Conservation (phyloP, 2,329 filamentous ascomycete species). For the Fusarium pseudograminearum region DNA sequence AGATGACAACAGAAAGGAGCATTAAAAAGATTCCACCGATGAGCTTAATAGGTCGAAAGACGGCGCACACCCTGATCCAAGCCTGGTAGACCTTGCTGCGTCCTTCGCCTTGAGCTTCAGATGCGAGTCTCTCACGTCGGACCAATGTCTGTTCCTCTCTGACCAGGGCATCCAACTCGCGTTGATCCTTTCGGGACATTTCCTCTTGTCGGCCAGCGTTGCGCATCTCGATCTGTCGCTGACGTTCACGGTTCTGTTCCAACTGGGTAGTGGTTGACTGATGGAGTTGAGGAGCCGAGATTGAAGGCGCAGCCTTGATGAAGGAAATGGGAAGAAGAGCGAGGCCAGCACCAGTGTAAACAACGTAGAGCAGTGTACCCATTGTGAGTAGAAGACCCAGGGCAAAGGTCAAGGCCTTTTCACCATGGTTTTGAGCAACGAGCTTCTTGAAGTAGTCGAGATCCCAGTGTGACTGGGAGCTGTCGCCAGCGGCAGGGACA, state of each 20-base stretch:
- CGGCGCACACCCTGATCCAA: constrained; percentile 84
- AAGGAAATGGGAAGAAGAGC: constrained; percentile 89
- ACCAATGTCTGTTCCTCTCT: constrained; percentile 94
- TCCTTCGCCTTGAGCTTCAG: constrained; percentile 84
- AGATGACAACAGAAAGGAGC: constrained; percentile 79
- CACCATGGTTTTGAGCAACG: constrained; percentile 82
- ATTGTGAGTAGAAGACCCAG: constrained; percentile 89
- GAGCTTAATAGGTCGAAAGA: constrained; percentile 90
- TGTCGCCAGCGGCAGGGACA: constrained; percentile 80
- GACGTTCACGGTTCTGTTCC: constrained; percentile 88
- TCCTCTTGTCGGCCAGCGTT: constrained; percentile 80
- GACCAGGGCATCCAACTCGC: constrained; percentile 87
- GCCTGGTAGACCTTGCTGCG: constrained; percentile 76
- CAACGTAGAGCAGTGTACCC: constrained; percentile 84
- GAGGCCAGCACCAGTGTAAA: constrained; percentile 91
- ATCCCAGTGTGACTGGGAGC: constrained; percentile 76
- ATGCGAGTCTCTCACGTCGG: constrained; percentile 86
- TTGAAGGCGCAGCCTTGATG: constrained; percentile 89
- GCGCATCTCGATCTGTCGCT: constrained; percentile 89
- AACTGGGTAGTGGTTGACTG: constrained; percentile 84
- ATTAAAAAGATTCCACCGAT: constrained; percentile 85
- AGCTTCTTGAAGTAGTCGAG: constrained; percentile 93
- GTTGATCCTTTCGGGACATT: constrained; percentile 85
- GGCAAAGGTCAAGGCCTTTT: constrained; percentile 90
- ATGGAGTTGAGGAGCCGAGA: constrained; percentile 83